Evolutionary conservation across 164 flowering plant genomes (phyloP), one percentile per base, ranked within the genome.

Genomic region (Kalanchoe fedtschenkoi): DNA sequence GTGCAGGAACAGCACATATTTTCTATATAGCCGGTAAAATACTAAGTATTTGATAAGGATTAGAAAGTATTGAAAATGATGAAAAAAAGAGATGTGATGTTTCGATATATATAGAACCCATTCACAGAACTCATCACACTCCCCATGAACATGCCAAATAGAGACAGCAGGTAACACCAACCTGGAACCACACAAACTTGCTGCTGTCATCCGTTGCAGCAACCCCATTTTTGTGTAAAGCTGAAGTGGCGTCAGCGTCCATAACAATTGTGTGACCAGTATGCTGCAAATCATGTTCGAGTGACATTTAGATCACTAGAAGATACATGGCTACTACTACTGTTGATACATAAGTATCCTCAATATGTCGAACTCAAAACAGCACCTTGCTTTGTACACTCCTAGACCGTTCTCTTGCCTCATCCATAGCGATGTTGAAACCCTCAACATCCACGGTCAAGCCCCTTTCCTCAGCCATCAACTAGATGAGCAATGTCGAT

Each of bases 221-320:
- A 63, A 89, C 67, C 34, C 87, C 93, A 41, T 71, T 80, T 71
- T 67, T 80, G 71, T 78, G 93, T 80, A 95, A 70, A 54, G 75
- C 69, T 24, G 97, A 74, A 15, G 97, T 91, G 58, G 96, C 99
- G 76, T 91, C 92, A 72, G 97, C 97, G 79, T 89, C 91, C 99
- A 95, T 82, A 43, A 64, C 77, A 65, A 91, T 89, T 19, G 80
- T 68, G 65, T 80, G 89, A 69, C 89, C 89, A 76, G 74, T 79
- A 80, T 83, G 87, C 97, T 90, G 85, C 63, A 46, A 75, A 3
- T 90, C 97, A 54, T 72, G 76, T 61, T 97, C 97, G 4, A 51
- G 17, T 9, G 10, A 13, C 1, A 26, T 10, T 51, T 16, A 51
- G 56, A 51, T 24, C 16, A 41, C 44, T 41, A 41, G 44, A 41